These are phyloP conservation scores for Phlebiopsis flavidoalba DNA, from an alignment of 768 basidiomycete species.

Conservation along the genomic window DNA sequence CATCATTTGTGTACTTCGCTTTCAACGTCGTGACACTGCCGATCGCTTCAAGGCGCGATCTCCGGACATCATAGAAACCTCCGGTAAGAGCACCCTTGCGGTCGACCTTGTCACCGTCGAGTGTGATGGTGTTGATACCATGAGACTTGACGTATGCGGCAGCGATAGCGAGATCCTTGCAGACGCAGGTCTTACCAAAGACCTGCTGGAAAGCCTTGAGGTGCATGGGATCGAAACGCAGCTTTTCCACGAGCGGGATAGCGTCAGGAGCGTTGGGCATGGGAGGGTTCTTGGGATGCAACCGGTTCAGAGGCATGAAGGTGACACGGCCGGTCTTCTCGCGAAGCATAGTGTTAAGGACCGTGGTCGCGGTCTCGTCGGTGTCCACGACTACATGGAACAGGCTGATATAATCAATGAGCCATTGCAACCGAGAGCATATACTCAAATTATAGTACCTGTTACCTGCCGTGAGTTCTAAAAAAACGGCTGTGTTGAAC, in stretches of 20 bases:
- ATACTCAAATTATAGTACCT: slow-evolving; percentile 44
- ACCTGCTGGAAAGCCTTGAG: slow-evolving; percentile 92
- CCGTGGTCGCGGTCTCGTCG: slow-evolving; percentile 87
- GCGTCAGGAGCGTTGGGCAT: slow-evolving; percentile 72
- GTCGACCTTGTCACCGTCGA: slow-evolving; percentile 97
- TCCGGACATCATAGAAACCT: slow-evolving; percentile 89
- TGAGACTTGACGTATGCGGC: slow-evolving; percentile 94
- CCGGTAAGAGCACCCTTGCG: slow-evolving; percentile 94
- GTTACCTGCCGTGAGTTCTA: slow-evolving; percentile 90
- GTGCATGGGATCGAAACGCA: slow-evolving; percentile 66
- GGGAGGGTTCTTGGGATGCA: slow-evolving; percentile 67
- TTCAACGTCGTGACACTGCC: slow-evolving; percentile 74
- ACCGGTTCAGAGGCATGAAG: slow-evolving; percentile 96
- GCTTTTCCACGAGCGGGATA: slow-evolving; percentile 77
- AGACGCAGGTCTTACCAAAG: slow-evolving; percentile 96
- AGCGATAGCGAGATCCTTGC: slow-evolving; percentile 86
- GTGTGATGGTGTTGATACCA: slow-evolving; percentile 93
- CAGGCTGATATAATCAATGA: slow-evolving; percentile 44
- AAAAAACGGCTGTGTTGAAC: slow-evolving; percentile 87
- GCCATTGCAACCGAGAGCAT: background rate
- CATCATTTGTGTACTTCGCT: slow-evolving; percentile 61
- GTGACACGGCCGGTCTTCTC: slow-evolving; percentile 95
- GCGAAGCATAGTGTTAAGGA: slow-evolving; percentile 91
- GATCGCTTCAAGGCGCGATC: slow-evolving; percentile 87
- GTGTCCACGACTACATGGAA: slow-evolving; percentile 98